These are phyloP conservation scores for Fusarium sp. DNA, from an alignment of 2,329 filamentous ascomycete species.

Conservation along the genomic window DNA sequence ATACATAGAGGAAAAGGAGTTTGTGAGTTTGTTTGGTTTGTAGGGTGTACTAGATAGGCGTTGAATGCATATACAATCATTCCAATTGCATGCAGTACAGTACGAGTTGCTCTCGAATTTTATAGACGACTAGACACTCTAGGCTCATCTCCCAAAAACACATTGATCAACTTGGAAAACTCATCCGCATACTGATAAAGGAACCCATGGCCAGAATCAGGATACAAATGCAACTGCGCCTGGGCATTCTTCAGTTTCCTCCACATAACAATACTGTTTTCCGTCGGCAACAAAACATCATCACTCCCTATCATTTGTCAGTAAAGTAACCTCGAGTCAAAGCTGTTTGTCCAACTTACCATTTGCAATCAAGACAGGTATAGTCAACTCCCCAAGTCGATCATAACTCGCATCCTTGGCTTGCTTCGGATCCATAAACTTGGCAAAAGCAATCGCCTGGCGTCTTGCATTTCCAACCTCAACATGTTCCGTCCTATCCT, in stretches of 20 bases:
- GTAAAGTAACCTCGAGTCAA: background rate
- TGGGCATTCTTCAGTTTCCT: conserved; percentile 49
- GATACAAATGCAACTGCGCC: conserved; percentile 52
- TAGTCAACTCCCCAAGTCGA: conserved; percentile 49
- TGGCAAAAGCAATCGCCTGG: conserved; percentile 51
- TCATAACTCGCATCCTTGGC: conserved; percentile 51
- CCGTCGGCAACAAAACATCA: conserved; percentile 52
- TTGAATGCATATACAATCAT: conserved; percentile 8
- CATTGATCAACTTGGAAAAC: conserved; percentile 50
- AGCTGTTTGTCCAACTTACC: conserved; percentile 46
- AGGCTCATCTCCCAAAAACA: conserved; percentile 45
- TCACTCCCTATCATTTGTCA: conserved; percentile 35
- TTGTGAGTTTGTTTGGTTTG: background rate
- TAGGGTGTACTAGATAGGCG: background rate
- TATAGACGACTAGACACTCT: conserved; percentile 36
- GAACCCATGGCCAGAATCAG: conserved; percentile 54
- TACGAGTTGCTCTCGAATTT: background rate
- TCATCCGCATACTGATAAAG: conserved; percentile 51
- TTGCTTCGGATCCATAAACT: conserved; percentile 52
- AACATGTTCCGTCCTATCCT: conserved; percentile 45
- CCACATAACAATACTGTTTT: conserved; percentile 55
- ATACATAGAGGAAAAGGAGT: conserved; percentile 23
- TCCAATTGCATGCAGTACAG: background rate
- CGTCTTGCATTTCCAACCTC: conserved; percentile 45
- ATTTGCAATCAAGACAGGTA: conserved; percentile 55